These are phyloP conservation scores for Acacia pycnantha DNA, from an alignment of 331 rosid genomes.

Conservation along the genomic window DNA sequence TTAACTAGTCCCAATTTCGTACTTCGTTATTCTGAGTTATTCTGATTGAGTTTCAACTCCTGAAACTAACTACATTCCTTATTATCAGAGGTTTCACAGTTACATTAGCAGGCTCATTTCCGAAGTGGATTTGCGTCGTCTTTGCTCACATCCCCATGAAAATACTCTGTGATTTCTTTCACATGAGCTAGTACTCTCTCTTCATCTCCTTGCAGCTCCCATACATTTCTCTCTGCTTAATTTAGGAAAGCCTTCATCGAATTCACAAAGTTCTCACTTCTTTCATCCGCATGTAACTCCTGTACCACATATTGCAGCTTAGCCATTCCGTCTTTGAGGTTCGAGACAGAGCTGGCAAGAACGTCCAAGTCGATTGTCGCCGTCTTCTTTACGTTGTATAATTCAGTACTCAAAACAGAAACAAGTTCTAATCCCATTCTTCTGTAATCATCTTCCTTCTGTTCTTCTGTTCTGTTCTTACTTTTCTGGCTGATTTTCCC, in stretches of 20 bases:
- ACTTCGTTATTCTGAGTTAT: no score
- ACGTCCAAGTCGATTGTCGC: slow-evolving; percentile 85
- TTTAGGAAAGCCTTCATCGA: slow-evolving; percentile 50
- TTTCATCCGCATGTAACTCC: slow-evolving; percentile 45
- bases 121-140: slow-evolving; percentile 79
- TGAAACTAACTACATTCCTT: no score
- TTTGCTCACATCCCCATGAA: slow-evolving; percentile 84
- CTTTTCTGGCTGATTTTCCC: slow-evolving; percentile 75
- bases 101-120: no score
- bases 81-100: no score
- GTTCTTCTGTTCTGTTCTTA: slow-evolving; percentile 56
- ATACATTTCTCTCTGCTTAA: slow-evolving; percentile 53
- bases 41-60: no score
- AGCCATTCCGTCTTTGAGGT: slow-evolving; percentile 59
- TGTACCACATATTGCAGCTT: slow-evolving; percentile 42
- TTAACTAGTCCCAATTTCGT: no score
- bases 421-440: slow-evolving; percentile 90
- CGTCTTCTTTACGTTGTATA: slow-evolving; percentile 83
- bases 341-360: slow-evolving; percentile 68
- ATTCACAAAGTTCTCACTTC: slow-evolving; percentile 38
- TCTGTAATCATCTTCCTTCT: slow-evolving; percentile 77
- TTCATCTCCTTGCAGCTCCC: slow-evolving; percentile 68
- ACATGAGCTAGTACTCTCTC: slow-evolving; percentile 61
- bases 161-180: slow-evolving; percentile 82
- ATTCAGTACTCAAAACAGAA: slow-evolving; percentile 84